Evolutionary conservation across 2,329 filamentous ascomycete species (phyloP), one percentile per base, ranked within the genome.

Genomic region (Colletotrichum camelliae): DNA sequence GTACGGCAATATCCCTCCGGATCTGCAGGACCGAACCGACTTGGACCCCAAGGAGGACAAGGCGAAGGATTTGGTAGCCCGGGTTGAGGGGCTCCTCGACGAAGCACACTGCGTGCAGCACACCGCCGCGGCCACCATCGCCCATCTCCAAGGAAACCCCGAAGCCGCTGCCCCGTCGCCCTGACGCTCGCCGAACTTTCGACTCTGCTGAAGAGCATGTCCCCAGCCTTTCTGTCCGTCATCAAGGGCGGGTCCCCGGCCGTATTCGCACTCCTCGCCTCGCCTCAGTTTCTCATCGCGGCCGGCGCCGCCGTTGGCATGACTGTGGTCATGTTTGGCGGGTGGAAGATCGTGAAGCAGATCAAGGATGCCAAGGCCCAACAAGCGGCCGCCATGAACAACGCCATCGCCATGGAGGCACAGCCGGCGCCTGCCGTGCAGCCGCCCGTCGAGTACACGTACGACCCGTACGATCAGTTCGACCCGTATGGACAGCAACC

Each of bases 261-360:
- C 9, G 93, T 98, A 24, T 96, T 98, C 80, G 94, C 94, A 0
- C 90, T 99, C 27, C 91, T 99, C 5, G 93, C 95, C 0, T 96
- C 94, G 72, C 97, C 97, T 1, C 95, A 99, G 81, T 99, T 99
- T 82, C 91, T 98, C 77, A 98, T 99, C 80, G 96, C 96, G 5
- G 95, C 95, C 1, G 95, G 96, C 58, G 92, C 98, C 16, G 95
- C 94, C 1, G 93, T 98, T 1, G 97, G 97, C 16, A 93, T 98
- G n/a, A 98, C 97, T 0, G 93, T 98, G 10, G 95, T 99, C 80
- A 96, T 97, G 83, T 95, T 99, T 76, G 97, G 97, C 70, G 96
- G 97, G 7, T 98, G 95, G 91, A 98, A 98, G 86, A 98, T 99
- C 83, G 93, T 99, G 85, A 97, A 98, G 89, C 93, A 93, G 80